Conservation (phyloP, 805 yeast species). For the Monosporozyma servazzii region DNA sequence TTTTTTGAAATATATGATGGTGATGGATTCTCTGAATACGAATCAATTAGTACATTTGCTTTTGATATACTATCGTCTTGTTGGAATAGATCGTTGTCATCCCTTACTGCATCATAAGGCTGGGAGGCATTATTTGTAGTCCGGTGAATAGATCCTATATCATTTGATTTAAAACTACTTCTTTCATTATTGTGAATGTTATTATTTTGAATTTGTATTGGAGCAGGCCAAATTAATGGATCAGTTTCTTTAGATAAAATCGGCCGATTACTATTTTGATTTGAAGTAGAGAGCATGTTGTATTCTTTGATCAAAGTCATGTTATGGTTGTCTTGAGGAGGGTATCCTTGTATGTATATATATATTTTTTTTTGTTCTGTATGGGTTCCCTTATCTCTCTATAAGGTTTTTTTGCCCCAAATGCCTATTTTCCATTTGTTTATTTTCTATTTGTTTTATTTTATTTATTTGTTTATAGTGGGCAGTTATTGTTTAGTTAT, state of each 20-base stretch:
- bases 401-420: too few relatives aligned
- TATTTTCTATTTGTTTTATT: too few relatives aligned
- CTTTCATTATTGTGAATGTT: neutral
- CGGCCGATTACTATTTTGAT: neutral
- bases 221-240: neutral
- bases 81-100: neutral
- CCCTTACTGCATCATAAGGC: neutral
- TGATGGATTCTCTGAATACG: neutral
- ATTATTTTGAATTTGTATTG: conserved; percentile 1
- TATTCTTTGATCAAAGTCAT: too few relatives aligned
- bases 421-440: too few relatives aligned
- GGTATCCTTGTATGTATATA: neutral
- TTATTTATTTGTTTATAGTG: too few relatives aligned
- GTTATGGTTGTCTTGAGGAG: too few relatives aligned
- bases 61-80: neutral
- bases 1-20: neutral
- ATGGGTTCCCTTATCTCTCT: too few relatives aligned
- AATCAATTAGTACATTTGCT: neutral
- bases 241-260: neutral
- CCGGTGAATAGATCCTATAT: neutral
- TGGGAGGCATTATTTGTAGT: neutral
- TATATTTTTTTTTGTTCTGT: neutral
- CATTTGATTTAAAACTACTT: neutral
- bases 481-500: too few relatives aligned
- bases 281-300: neutral